Evolutionary conservation across 441 rosid genomes (phyloP).

Genomic region (Theobroma grandiflorum): DNA sequence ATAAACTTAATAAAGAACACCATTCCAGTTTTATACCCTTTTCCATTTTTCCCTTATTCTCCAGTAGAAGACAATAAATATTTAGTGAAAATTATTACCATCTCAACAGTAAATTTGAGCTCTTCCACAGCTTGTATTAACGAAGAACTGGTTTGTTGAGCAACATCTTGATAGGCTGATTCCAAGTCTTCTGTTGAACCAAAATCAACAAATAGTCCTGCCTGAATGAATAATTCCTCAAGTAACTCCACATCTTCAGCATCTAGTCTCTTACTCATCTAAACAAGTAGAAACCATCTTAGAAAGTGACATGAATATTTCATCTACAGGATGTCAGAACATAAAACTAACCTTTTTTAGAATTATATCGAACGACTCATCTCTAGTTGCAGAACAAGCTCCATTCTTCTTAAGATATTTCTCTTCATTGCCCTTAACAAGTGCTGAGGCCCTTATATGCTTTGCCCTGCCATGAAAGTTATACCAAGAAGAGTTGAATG

Average conservation of each 20-base stretch:
- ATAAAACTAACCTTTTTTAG: constrained; percentile 55
- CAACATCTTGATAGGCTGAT: constrained; percentile 49
- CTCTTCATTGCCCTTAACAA: constrained; percentile 45
- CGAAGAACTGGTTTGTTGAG: constrained; percentile 49
- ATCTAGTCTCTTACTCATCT: constrained; percentile 69
- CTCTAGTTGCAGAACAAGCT: constrained; percentile 41
- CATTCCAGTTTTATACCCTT: not conserved
- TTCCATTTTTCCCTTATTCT: not conserved
- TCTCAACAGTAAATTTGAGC: constrained; percentile 47
- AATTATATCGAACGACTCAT: constrained; percentile 57
- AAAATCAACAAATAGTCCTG: constrained; percentile 54
- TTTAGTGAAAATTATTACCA: constrained; percentile 45
- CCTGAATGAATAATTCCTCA: constrained; percentile 65
- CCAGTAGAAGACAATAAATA: not conserved
- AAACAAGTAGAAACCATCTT: constrained; percentile 24
- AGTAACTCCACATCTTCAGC: constrained; percentile 67
- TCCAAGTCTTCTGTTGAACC: constrained; percentile 57
- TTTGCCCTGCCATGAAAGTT: constrained; percentile 64
- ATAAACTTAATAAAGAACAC: not conserved
- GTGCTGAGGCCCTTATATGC: constrained; percentile 77
- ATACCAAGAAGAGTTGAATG: not conserved
- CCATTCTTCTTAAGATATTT: constrained; percentile 44
- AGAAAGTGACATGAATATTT: constrained; percentile 24
- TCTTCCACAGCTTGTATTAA: constrained; percentile 64
- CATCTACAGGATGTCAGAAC: not conserved